These are phyloP conservation scores for Nemophila menziesii DNA, from an alignment of 257 asterid genomes.

Conservation along the genomic window DNA sequence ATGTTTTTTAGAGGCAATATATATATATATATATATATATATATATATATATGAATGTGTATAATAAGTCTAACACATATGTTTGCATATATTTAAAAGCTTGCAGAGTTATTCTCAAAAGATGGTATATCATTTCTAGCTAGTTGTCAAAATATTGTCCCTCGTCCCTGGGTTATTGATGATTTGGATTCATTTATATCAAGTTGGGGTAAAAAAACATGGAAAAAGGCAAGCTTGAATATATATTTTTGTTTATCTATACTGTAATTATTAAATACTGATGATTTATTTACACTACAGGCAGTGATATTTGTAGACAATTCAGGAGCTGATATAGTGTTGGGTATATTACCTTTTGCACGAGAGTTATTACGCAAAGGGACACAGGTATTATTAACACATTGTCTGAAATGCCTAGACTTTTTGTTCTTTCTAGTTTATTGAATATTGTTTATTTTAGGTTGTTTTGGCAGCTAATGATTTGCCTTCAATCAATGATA, in stretches of 20 bases:
- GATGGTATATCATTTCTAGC: slow-evolving; percentile 95
- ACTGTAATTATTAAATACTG: slow-evolving; percentile 4
- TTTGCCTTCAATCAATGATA: slow-evolving; percentile 85
- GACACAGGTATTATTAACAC: slow-evolving; percentile 50
- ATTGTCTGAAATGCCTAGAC: too few relatives aligned
- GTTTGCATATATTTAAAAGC: slow-evolving; percentile 35
- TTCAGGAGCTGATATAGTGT: slow-evolving; percentile 90
- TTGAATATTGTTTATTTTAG: slow-evolving; percentile 31
- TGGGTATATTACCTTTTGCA: slow-evolving; percentile 91
- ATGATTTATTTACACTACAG: slow-evolving; percentile 24
- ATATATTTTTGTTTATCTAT: background rate
- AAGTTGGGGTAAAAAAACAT: slow-evolving; percentile 50
- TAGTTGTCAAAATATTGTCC: slow-evolving; percentile 84
- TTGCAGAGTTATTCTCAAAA: slow-evolving; percentile 85
- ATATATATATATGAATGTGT: too few relatives aligned
- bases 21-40: too few relatives aligned
- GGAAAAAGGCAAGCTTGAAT: slow-evolving; percentile 52
- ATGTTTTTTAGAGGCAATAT: slow-evolving; percentile 7
- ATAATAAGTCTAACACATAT: too few relatives aligned
- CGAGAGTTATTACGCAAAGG: slow-evolving; percentile 85
- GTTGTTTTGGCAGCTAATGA: slow-evolving; percentile 91
- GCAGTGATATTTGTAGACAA: slow-evolving; percentile 87
- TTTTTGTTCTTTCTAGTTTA: too few relatives aligned
- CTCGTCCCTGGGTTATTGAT: slow-evolving; percentile 99
- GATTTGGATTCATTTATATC: slow-evolving; percentile 67